These are phyloP conservation scores for Grosmannia huntii DNA, from an alignment of 2,329 filamentous ascomycete genomes.

Conservation along the genomic window DNA sequence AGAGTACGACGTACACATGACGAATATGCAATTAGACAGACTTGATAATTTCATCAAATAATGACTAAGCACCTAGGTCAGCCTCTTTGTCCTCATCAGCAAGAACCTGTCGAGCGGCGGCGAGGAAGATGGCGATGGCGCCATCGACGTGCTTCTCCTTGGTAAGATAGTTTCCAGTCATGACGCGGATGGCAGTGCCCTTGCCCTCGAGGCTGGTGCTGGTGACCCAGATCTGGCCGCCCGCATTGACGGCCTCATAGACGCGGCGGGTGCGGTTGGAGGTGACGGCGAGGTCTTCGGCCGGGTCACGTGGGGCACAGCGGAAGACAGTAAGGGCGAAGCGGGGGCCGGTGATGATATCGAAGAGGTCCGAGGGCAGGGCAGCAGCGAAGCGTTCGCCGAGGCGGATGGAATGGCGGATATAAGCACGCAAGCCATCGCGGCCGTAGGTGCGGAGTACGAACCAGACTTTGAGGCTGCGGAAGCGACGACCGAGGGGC, in stretches of 20 bases:
- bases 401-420: conserved; percentile 53
- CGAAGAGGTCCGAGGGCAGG: conserved; percentile 47
- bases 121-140: conserved; percentile 63
- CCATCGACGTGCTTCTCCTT: conserved; percentile 60
- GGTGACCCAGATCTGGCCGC: conserved; percentile 73
- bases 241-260: conserved; percentile 60
- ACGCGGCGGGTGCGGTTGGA: conserved; percentile 56
- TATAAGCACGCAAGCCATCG: conserved; percentile 59
- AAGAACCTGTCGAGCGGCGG: conserved; percentile 44
- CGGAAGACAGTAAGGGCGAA: conserved; percentile 74
- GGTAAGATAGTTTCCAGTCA: conserved; percentile 56
- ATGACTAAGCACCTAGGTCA: neutral
- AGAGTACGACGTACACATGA: neutral
- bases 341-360: conserved; percentile 57
- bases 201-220: conserved; percentile 55
- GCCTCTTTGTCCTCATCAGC: conserved; percentile 7
- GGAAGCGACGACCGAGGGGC: conserved; percentile 77
- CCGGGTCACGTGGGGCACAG: conserved; percentile 30
- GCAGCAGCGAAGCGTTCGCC: conserved; percentile 58
- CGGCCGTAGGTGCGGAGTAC: conserved; percentile 69
- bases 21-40: neutral
- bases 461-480: conserved; percentile 90
- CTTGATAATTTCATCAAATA: no score
- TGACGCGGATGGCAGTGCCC: conserved; percentile 67
- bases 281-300: conserved; percentile 18